Conservation (phyloP, 257 asterid genomes). For the Gentiana macrophylla region DNA sequence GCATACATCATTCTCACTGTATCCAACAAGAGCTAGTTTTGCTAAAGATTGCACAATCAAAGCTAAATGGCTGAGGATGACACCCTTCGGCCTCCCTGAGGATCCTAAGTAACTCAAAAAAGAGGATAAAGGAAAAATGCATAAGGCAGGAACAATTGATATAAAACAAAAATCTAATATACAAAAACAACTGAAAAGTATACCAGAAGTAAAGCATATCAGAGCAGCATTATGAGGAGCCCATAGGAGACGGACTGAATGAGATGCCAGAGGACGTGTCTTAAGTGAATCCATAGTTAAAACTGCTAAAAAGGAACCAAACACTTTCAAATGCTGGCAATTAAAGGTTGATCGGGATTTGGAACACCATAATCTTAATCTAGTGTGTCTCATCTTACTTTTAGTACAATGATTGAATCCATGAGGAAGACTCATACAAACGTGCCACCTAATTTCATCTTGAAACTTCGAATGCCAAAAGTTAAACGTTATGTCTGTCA, state of each 20-base stretch:
- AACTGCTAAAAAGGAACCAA: conserved; percentile 24
- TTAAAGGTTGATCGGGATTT: background rate
- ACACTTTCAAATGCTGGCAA: background rate
- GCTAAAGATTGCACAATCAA: conserved; percentile 79
- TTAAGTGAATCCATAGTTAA: conserved; percentile 41
- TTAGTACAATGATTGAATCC: conserved; percentile 12
- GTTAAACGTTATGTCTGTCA: conserved; percentile 45
- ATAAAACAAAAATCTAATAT: too few relatives aligned
- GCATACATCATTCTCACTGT: conserved; percentile 73
- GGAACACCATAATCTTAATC: background rate
- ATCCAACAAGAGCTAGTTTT: conserved; percentile 66
- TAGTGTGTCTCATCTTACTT: conserved; percentile 15
- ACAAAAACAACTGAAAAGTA: background rate
- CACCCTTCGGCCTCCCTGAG: conserved; percentile 93
- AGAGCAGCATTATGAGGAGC: conserved; percentile 68
- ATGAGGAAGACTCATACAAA: conserved; percentile 29
- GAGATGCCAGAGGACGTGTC: conserved; percentile 12
- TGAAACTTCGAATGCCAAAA: conserved; percentile 60
- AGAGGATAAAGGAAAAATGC: background rate
- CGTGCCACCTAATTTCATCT: conserved; percentile 56
- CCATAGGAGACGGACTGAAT: conserved; percentile 40
- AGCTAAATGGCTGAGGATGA: conserved; percentile 60
- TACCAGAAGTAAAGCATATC: conserved; percentile 77
- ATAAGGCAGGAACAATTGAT: too few relatives aligned
- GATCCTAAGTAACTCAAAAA: conserved; percentile 43